phyloP scores from a whole-genome alignment of 23 red algal genomes.

The Gracilaria domingensis region DNA sequence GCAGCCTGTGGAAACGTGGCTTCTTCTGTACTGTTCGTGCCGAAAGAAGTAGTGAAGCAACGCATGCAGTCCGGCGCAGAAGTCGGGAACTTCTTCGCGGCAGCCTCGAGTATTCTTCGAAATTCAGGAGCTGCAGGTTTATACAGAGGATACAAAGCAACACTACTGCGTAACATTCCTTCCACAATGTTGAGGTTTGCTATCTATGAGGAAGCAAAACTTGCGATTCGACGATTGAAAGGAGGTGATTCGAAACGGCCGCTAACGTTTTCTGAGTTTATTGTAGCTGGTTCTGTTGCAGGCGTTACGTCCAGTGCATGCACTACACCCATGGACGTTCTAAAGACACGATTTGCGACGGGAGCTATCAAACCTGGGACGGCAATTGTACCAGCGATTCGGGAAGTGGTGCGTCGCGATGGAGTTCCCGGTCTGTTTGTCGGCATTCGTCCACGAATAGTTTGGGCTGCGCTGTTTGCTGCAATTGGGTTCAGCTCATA shows the following conservation, averaged over 20 bases:
- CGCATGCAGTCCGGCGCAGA: conserved; percentile 78
- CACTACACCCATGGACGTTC: conserved; percentile 90
- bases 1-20: conserved; percentile 91
- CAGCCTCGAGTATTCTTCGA: conserved; percentile 40
- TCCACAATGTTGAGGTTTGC: conserved; percentile 86
- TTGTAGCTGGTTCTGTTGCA: conserved; percentile 74
- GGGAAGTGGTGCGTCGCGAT: conserved; percentile 54
- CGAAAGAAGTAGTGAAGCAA: conserved; percentile 99
- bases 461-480: conserved; percentile 87
- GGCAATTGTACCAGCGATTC: conserved; percentile 40
- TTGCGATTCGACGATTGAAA: conserved; percentile 48
- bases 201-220: conserved; percentile 91
- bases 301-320: conserved; percentile 64
- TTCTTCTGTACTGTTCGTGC: conserved; percentile 88
- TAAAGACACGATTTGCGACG: conserved; percentile 88
- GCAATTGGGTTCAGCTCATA: conserved; percentile 88
- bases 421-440: conserved; percentile 80
- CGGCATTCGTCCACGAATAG: conserved; percentile 66
- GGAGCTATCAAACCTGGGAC: conserved; percentile 54
- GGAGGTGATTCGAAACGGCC: background rate
- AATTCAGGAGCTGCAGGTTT: conserved; percentile 66
- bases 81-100: conserved; percentile 47
- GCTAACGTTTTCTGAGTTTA: conserved; percentile 57
- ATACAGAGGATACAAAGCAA: conserved; percentile 87
- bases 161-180: conserved; percentile 88